Evolutionary conservation across 257 asterid species (phyloP), one percentile per base, ranked within the genome.

Genomic region (Solanum phureja): DNA sequence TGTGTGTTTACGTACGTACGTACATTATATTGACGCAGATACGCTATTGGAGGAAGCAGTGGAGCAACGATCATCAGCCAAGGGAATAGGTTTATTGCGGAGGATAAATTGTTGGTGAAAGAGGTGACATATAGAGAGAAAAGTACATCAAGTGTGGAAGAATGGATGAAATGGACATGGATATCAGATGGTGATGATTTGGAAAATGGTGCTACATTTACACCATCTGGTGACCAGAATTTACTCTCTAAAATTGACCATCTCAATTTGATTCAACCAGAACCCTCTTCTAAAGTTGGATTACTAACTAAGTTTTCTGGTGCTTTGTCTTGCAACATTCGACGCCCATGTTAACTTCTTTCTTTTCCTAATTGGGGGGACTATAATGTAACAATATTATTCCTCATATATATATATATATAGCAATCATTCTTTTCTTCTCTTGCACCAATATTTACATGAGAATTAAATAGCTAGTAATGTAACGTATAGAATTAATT

Each of bases 161-260:
- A 79, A 79, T 84, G 87, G 87, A 84, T 60, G 81, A 60, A 66
- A 44, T 84, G 87, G 87, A 84, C 87, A 9, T 84, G 87, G 87
- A 44, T 84, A 27, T 64, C 87, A 66, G 52, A 66, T 6, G 87
- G 87, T 16, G 87, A 84, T 69, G 87, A 60, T 37, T 12, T 84
- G 29, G 62, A 84, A 69, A 84, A 84, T 29, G 87, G 87, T 40
- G 79, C 87, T 6, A 60, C 76, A 66, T 84, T 84, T 62, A 84
- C 75, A 42, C 87, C 81, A 69, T 84, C 87, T 7, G 87, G 87
- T 9, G 87, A 84, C 27, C 87, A 66, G 9, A 10, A 84, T 69
- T 38, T 66, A 27, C 77, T 69, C 7, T 24, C 42, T 8, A 84
- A 84, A 69, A 35, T 60, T 44, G 79, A 44, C 31, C 77, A 84